These are phyloP conservation scores for Beauveria sp. DNA, from an alignment of 2,329 filamentous ascomycete species.

Conservation along the genomic window DNA sequence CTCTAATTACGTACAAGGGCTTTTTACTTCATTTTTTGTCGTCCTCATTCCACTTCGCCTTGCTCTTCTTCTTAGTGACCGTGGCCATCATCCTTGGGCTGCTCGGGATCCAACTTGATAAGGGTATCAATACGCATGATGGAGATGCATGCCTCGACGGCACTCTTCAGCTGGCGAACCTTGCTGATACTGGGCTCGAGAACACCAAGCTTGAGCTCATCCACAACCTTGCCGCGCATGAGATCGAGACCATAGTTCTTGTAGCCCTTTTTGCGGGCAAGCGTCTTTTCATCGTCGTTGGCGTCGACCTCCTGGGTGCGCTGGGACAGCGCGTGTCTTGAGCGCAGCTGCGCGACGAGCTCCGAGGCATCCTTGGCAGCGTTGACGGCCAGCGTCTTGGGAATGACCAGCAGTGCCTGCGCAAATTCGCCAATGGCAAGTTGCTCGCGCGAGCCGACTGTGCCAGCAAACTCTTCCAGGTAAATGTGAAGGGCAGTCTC, in stretches of 20 bases:
- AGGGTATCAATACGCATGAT: conserved; percentile 99
- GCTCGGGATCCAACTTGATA: conserved; percentile 94
- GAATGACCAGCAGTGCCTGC: conserved; percentile 85
- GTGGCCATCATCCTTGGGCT: conserved; percentile 71
- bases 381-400: conserved; percentile 94
- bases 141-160: conserved; percentile 95
- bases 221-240: conserved; percentile 79
- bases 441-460: conserved; percentile 93
- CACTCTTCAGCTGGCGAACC: conserved; percentile 94
- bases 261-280: conserved; percentile 93
- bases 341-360: conserved; percentile 89
- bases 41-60: conserved; percentile 16
- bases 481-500: conserved; percentile 99
- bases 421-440: conserved; percentile 97
- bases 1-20: conserved; percentile 7
- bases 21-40: conserved; percentile 13
- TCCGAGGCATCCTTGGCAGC: conserved; percentile 95
- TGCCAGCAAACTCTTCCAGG: conserved; percentile 96
- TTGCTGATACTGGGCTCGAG: conserved; percentile 98
- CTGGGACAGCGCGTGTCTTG: conserved; percentile 88
- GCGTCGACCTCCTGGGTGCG: conserved; percentile 80
- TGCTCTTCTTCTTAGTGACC: conserved; percentile 53
- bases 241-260: conserved; percentile 97
- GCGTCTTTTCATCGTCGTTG: conserved; percentile 78
- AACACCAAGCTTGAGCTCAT: conserved; percentile 90